Conservation (phyloP, 768 basidiomycete species). For the Amanita subjunquillea region DNA sequence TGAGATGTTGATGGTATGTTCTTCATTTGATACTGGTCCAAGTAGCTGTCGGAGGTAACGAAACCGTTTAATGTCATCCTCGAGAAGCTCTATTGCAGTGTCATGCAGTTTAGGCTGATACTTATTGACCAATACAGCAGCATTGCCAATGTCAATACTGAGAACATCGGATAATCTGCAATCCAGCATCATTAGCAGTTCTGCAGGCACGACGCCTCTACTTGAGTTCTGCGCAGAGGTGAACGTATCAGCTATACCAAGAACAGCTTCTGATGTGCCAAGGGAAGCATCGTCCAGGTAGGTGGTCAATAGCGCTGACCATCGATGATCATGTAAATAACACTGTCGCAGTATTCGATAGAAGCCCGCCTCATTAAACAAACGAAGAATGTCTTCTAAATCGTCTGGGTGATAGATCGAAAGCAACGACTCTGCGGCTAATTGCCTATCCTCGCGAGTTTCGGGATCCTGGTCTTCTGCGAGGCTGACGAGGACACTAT, state of each 20-base stretch:
- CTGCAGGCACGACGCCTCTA: constrained; percentile 41
- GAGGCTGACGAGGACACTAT: constrained; percentile 69
- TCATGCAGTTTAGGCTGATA: constrained; percentile 59
- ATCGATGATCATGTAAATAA: constrained; percentile 66
- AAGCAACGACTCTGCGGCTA: constrained; percentile 88
- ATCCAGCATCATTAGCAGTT: constrained; percentile 43
- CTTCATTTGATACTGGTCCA: constrained; percentile 30
- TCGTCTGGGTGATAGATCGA: constrained; percentile 87
- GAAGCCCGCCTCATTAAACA: constrained; percentile 82
- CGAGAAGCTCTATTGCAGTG: constrained; percentile 44
- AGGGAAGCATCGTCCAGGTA: constrained; percentile 69
- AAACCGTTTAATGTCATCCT: constrained; percentile 37
- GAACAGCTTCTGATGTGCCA: constrained; percentile 49
- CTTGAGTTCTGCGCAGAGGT: constrained; percentile 31
- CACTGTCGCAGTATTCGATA: constrained; percentile 81
- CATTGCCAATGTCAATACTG: constrained; percentile 44
- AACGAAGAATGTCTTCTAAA: constrained; percentile 46
- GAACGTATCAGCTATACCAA: constrained; percentile 56
- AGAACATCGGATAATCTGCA: constrained; percentile 59
- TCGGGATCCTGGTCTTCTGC: constrained; percentile 63
- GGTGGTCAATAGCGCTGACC: constrained; percentile 64
- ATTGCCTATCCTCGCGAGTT: constrained; percentile 88
- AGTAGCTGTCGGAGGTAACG: constrained; percentile 72
- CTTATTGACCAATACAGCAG: constrained; percentile 65
- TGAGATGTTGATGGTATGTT: constrained; percentile 22